Conservation (phyloP, 108 stramenopile species). For the Bacterosira constricta region DNA sequence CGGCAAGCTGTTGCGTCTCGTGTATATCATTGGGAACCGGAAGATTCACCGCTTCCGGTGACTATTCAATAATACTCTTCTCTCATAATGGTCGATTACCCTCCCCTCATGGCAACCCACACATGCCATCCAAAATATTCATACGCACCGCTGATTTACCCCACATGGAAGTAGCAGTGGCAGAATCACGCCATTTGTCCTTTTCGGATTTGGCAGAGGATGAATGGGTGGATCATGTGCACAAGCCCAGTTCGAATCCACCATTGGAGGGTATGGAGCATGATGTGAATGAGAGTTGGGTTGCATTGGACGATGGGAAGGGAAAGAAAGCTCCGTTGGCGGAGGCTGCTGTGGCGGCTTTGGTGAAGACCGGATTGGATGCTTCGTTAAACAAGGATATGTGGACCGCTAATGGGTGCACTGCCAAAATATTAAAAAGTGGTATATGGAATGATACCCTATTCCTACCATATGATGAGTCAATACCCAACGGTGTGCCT, state of each 20-base stretch:
- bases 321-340: conserved; percentile 69
- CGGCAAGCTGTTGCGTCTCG: no score
- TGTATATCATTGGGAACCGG: neutral
- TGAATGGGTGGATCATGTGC: conserved; percentile 33
- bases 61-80: neutral
- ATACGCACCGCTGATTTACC: conserved; percentile 49
- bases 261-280: conserved; percentile 58
- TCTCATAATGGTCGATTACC: neutral
- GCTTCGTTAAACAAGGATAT: conserved; percentile 51
- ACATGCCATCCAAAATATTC: conserved; percentile 11
- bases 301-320: conserved; percentile 65
- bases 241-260: conserved; percentile 60
- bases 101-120: neutral
- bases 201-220: conserved; percentile 18
- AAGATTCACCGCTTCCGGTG: conserved; percentile 17
- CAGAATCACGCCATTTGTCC: conserved; percentile 2
- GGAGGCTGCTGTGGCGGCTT: conserved; percentile 54
- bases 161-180: conserved; percentile 14
- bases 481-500: neutral
- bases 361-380: conserved; percentile 54
- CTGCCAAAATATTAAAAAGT: conserved; percentile 45
- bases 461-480: conserved; percentile 19
- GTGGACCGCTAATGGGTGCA: conserved; percentile 61
- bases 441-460: conserved; percentile 28
- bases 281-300: conserved; percentile 73